These are phyloP conservation scores for Madurella fahalii DNA, from an alignment of 2,329 filamentous ascomycete species.

Conservation along the genomic window DNA sequence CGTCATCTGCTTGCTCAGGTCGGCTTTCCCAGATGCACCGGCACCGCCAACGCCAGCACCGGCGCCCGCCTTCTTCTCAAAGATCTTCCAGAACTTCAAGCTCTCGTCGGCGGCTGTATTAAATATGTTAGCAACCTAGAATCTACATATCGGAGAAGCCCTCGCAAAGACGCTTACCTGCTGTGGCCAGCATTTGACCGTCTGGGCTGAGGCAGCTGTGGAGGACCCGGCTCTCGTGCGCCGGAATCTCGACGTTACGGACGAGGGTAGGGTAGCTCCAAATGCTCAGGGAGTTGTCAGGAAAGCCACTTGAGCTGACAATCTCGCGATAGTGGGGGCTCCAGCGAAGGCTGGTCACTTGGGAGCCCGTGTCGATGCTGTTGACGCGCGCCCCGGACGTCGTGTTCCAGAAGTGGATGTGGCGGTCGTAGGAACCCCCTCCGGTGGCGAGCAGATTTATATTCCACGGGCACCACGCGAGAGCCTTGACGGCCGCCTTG, in stretches of 20 bases:
- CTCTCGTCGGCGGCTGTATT: constrained; percentile 80
- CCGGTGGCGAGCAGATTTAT: constrained; percentile 94
- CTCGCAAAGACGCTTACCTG: constrained; percentile 51
- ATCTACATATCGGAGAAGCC: neutral
- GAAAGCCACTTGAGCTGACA: constrained; percentile 94
- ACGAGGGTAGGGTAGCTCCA: constrained; percentile 98
- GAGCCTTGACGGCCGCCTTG: constrained; percentile 95
- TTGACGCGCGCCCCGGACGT: constrained; percentile 96
- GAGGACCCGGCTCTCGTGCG: constrained; percentile 92
- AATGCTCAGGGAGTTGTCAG: constrained; percentile 98
- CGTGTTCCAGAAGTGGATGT: constrained; percentile 99
- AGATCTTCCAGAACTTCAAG: constrained; percentile 99
- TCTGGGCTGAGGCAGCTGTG: constrained; percentile 97
- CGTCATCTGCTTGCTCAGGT: constrained; percentile 93
- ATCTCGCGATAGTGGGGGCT: constrained; percentile 97
- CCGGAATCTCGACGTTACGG: constrained; percentile 95
- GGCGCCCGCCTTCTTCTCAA: constrained; percentile 91
- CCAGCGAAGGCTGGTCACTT: constrained; percentile 95
- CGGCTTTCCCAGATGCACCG: constrained; percentile 70
- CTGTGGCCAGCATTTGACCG: constrained; percentile 95
- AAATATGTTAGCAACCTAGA: constrained; percentile 17
- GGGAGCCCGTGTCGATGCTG: constrained; percentile 97
- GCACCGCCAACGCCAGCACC: constrained; percentile 61
- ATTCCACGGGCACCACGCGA: constrained; percentile 99
- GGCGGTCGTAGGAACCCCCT: constrained; percentile 90